Percentiles rank a stretch among this genome's conserved stretches.
Conservation (phyloP, 768 basidiomycete genomes). For the Lyophyllum decastes region DNA sequence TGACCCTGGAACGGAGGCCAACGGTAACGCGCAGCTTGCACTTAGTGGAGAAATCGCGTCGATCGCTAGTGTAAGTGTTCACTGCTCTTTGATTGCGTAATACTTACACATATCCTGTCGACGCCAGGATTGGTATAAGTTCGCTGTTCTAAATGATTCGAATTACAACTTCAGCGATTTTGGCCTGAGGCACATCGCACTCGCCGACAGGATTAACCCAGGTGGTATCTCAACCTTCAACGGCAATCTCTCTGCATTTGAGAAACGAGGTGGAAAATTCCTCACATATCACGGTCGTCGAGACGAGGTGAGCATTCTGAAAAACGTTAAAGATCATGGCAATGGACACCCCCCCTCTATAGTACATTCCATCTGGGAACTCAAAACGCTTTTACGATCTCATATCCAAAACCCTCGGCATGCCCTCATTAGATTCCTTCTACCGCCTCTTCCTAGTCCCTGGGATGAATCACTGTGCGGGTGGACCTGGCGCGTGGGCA, state of each 20-base stretch:
- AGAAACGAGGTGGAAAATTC: slow-evolving; percentile 11
- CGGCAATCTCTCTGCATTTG: slow-evolving; percentile 8
- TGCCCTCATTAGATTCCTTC: neutral
- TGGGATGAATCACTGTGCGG: neutral
- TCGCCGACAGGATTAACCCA: neutral
- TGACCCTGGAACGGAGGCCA: neutral
- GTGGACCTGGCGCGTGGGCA: neutral
- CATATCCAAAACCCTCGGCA: neutral
- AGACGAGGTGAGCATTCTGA: slow-evolving; percentile 2
- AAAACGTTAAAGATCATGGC: neutral
- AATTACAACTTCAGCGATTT: slow-evolving; percentile 9
- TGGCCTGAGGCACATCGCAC: neutral
- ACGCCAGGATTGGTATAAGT: slow-evolving; percentile 13
- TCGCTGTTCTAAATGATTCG: slow-evolving; percentile 10
- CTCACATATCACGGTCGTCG: slow-evolving; percentile 16
- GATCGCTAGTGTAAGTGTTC: neutral
- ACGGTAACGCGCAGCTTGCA: neutral
- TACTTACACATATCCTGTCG: neutral
- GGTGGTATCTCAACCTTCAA: slow-evolving; percentile 10
- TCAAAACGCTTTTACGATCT: slow-evolving; percentile 2
- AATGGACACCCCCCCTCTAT: neutral
- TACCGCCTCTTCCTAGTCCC: slow-evolving; percentile 6
- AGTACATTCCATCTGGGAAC: slow-evolving; percentile 14
- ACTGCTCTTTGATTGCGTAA: neutral
- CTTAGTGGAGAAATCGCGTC: neutral